Percentiles rank a stretch among this genome's conserved stretches.
Evolutionary conservation across 192 early-diverging fungal genomes (phyloP).

Genomic region (Entomortierella beljakovae): DNA sequence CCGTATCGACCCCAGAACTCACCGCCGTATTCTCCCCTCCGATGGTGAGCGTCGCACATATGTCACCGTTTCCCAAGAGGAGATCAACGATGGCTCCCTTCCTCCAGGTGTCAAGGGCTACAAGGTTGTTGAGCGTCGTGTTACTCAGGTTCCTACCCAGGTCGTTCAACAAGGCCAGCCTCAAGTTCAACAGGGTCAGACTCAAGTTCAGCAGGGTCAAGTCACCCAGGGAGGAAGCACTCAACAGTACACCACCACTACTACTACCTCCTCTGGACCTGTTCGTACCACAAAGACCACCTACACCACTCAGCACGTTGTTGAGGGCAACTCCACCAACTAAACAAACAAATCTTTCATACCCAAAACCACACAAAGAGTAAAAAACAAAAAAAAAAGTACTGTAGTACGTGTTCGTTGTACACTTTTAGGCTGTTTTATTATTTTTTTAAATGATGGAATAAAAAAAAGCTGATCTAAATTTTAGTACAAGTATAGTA

Average conservation of each 20-base stretch:
- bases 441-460: too few relatives aligned
- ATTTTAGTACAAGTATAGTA: too few relatives aligned
- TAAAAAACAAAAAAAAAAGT: too few relatives aligned
- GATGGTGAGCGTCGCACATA: slow-evolving; percentile 11
- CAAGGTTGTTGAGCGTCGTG: slow-evolving; percentile 5
- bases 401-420: too few relatives aligned
- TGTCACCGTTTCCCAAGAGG: not conserved
- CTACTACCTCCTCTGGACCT: slow-evolving; percentile 2
- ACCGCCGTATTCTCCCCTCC: not conserved
- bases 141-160: not conserved
- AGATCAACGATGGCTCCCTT: not conserved
- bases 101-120: not conserved
- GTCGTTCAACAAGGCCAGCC: too few relatives aligned
- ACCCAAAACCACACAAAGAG: too few relatives aligned
- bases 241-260: slow-evolving; percentile 1
- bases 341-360: not conserved
- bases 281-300: not conserved
- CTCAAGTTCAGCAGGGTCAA: not conserved
- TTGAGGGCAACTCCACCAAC: not conserved
- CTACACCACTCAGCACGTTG: slow-evolving; percentile 11
- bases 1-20: slow-evolving; percentile 28
- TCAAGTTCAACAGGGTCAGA: not conserved
- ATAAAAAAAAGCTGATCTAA: too few relatives aligned
- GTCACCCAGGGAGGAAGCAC: not conserved
- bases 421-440: too few relatives aligned